Conservation (phyloP, 1,139 yeast species). For the Wickerhamiella infanticola region DNA sequence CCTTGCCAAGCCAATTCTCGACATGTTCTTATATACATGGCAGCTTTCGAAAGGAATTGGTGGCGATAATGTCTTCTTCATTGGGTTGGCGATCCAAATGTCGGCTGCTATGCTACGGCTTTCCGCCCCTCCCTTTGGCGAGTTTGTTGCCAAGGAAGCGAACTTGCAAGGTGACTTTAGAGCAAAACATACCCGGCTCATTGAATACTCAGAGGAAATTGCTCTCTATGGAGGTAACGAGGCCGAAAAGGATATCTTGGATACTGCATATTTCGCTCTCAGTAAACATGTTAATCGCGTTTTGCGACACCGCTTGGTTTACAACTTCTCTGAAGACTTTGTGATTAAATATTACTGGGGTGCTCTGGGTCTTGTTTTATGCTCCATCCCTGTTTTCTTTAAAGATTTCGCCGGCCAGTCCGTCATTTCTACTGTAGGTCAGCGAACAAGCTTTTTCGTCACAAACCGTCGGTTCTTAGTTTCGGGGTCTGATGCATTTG, state of each 20-base stretch:
- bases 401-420: conserved; percentile 30
- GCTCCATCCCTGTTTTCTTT: conserved; percentile 81
- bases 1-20: conserved; percentile 69
- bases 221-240: conserved; percentile 74
- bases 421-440: conserved; percentile 14
- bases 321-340: conserved; percentile 44
- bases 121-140: conserved; percentile 85
- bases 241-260: conserved; percentile 64
- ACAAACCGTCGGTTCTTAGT: conserved; percentile 78
- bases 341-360: conserved; percentile 92
- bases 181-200: conserved; percentile 66
- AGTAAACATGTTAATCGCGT: conserved; percentile 69
- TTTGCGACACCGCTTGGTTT: conserved; percentile 62
- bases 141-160: conserved; percentile 62
- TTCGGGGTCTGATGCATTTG: conserved; percentile 80
- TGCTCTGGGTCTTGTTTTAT: conserved; percentile 76
- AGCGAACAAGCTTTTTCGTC: conserved; percentile 42
- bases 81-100: conserved; percentile 68
- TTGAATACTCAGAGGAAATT: conserved; percentile 69
- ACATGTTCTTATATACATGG: conserved; percentile 66
- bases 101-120: conserved; percentile 60
- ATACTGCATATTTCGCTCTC: conserved; percentile 64
- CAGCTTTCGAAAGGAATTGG: conserved; percentile 65
- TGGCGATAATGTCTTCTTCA: conserved; percentile 66
- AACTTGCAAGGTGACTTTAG: conserved; percentile 76